A percentile compares a stretch with the other conserved stretches of the same genome.
These are phyloP conservation scores for Solanum arcanum DNA, from an alignment of 257 asterid genomes.

Conservation along the genomic window DNA sequence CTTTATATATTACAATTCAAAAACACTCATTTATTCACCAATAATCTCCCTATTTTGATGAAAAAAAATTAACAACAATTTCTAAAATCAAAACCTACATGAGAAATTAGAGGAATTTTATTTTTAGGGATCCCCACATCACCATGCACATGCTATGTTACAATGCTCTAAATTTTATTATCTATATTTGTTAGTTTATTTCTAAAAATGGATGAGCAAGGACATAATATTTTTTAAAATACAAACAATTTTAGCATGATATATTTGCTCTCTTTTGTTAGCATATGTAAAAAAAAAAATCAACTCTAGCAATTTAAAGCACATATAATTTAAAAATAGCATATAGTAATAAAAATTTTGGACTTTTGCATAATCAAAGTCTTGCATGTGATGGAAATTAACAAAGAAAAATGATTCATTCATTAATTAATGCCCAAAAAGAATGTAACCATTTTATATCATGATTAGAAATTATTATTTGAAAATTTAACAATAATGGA, in stretches of 20 bases:
- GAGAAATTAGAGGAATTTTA: not conserved
- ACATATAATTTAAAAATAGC: not conserved
- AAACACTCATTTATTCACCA: not conserved
- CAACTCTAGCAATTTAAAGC: not conserved
- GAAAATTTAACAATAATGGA: too few species aligned
- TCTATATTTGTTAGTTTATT: not conserved
- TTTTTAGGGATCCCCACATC: not conserved
- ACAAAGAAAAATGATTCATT: not conserved
- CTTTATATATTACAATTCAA: rapidly evolving
- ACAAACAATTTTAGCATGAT: not conserved
- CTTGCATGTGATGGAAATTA: not conserved
- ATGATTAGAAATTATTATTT: too few species aligned
- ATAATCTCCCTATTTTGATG: not conserved
- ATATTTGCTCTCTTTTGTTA: not conserved
- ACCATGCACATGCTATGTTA: not conserved
- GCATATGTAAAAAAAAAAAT: not conserved
- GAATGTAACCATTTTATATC: too few species aligned
- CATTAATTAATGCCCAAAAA: not conserved
- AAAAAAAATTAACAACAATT: not conserved
- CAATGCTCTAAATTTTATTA: not conserved
- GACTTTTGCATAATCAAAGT: not conserved
- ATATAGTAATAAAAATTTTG: not conserved
- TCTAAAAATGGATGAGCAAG: not conserved
- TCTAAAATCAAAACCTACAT: not conserved
- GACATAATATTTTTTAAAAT: not conserved